Conservation (phyloP, 345 rosid genomes). For the Geranium brycei region DNA sequence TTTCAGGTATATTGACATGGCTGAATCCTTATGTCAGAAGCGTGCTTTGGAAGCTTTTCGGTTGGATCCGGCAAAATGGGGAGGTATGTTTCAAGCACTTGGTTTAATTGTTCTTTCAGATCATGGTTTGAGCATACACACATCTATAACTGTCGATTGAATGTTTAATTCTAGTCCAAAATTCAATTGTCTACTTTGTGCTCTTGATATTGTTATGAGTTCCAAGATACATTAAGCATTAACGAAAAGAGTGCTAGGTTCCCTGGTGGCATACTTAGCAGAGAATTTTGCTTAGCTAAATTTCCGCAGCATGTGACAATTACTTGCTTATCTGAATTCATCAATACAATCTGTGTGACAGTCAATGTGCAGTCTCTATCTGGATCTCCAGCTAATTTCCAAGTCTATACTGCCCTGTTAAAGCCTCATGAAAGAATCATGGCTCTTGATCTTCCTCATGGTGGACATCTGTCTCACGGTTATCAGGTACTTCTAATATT, state of each 20-base stretch:
- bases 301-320: too few relatives aligned
- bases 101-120: neutral
- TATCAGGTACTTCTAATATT: conserved; percentile 56
- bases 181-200: too few relatives aligned
- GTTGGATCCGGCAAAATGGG: conserved; percentile 97
- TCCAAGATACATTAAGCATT: too few relatives aligned
- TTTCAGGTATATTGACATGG: conserved; percentile 94
- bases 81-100: conserved; percentile 39
- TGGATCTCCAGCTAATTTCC: conserved; percentile 94
- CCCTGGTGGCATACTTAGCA: too few relatives aligned
- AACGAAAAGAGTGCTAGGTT: too few relatives aligned
- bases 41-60: conserved; percentile 92
- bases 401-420: conserved; percentile 85
- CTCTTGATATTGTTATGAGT: too few relatives aligned
- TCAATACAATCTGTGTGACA: conserved; percentile 21
- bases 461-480: conserved; percentile 99
- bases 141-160: neutral
- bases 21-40: conserved; percentile 84
- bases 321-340: neutral
- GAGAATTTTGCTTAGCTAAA: too few relatives aligned
- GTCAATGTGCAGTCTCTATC: conserved; percentile 96
- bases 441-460: conserved; percentile 99
- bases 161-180: too few relatives aligned
- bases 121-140: neutral
- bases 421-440: conserved; percentile 96